These are phyloP conservation scores for Aspergillus aculeatus DNA, from an alignment of 2,329 filamentous ascomycete species.

Conservation along the genomic window DNA sequence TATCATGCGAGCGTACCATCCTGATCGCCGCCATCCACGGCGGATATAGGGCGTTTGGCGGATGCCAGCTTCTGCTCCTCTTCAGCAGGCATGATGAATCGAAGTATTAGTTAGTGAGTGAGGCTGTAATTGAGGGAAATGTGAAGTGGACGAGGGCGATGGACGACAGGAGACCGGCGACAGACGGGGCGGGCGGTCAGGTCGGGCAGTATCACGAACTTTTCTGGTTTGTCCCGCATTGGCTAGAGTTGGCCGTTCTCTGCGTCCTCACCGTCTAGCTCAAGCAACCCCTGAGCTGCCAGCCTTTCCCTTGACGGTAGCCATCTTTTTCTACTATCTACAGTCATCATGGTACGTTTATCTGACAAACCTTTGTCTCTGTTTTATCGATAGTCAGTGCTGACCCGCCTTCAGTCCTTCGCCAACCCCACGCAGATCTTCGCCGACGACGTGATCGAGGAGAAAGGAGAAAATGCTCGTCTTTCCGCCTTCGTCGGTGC, in stretches of 20 bases:
- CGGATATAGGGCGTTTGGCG: conserved; percentile 58
- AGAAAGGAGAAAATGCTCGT: conserved; percentile 99
- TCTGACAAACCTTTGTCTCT: not conserved
- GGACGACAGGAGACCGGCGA: conserved; percentile 4
- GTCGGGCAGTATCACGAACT: conserved; percentile 33
- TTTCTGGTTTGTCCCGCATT: conserved; percentile 29
- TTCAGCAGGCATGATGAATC: conserved; percentile 30
- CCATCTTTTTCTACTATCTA: conserved; percentile 15
- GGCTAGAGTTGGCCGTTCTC: conserved; percentile 13
- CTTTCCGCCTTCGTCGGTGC: conserved; percentile 97
- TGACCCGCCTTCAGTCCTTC: conserved; percentile 31
- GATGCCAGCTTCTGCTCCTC: conserved; percentile 30
- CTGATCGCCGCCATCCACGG: conserved; percentile 51
- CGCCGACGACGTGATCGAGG: conserved; percentile 91
- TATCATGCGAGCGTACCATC: conserved; percentile 26
- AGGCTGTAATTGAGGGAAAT: not conserved
- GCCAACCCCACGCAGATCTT: conserved; percentile 94
- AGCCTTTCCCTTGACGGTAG: conserved; percentile 17
- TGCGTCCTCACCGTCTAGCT: conserved; percentile 6
- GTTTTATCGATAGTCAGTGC: conserved; percentile 13
- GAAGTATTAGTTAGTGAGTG: not conserved
- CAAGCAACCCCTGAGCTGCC: conserved; percentile 22
- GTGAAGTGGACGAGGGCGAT: not conserved
- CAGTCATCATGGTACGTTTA: conserved; percentile 32
- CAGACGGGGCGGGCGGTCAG: conserved; percentile 21